These are phyloP conservation scores for Salvia hispanica DNA, from an alignment of 257 asterid genomes.

Conservation along the genomic window DNA sequence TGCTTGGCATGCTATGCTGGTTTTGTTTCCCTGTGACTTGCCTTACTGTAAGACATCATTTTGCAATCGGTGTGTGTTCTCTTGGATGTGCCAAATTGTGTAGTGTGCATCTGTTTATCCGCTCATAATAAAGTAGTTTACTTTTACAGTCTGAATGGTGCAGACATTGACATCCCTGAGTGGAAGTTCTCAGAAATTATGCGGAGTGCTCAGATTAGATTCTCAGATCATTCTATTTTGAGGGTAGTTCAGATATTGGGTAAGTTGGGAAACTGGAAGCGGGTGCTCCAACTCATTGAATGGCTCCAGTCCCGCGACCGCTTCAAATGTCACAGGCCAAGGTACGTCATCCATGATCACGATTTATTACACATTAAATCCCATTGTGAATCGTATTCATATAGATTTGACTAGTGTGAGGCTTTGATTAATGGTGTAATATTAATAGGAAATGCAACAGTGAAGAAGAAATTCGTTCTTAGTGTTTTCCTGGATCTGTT, in stretches of 20 bases:
- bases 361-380: not conserved
- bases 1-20: conserved; percentile 25
- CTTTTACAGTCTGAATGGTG: conserved; percentile 97
- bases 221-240: conserved; percentile 83
- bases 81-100: too few relatives aligned
- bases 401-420: conserved; percentile 4
- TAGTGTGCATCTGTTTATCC: too few relatives aligned
- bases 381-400: not conserved
- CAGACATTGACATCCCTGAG: conserved; percentile 95
- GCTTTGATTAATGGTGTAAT: not conserved
- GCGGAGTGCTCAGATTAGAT: conserved; percentile 83
- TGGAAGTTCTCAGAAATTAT: conserved; percentile 92
- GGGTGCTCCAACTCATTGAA: conserved; percentile 91
- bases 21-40: not conserved
- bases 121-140: conserved; percentile 56
- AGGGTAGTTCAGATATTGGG: conserved; percentile 90
- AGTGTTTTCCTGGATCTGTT: conserved; percentile 2
- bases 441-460: not conserved
- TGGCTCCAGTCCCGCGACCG: conserved; percentile 89
- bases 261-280: conserved; percentile 85
- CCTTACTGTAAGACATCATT: conserved; percentile 22
- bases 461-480: not conserved
- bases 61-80: too few relatives aligned
- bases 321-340: conserved; percentile 74
- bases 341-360: conserved; percentile 43